Base-by-base conservation (phyloP, 495 filamentous ascomycete genomes). In the Penicillium canescens region DNA sequence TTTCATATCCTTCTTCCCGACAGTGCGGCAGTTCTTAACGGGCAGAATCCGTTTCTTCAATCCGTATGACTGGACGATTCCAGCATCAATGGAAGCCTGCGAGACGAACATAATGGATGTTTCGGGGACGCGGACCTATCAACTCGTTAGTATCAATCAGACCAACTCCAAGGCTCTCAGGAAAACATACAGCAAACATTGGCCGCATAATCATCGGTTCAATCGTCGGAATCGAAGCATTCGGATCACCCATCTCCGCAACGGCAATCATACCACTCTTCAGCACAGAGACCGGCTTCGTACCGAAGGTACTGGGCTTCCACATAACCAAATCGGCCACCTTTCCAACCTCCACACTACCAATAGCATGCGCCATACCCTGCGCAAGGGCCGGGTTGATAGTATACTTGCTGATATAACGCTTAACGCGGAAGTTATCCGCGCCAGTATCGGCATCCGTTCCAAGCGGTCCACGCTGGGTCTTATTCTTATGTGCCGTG, bases 401-500 rank as follows among this genome's bases (percentile, higher is more conserved):
- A 13, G 94, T 98, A 69, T 98, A 97, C 73, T 98, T 98, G 76
- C 87, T 90, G 33, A 98, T 81, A 68, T 98, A 98, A 9, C 94
- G 71, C 77, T 92, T 96, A 1, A 96, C 95, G 18, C 94, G 79
- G 76, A 90, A 92, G 69, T 98, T 98, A 61, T 98, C 94, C 0
- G 89, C 92, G 9, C 80, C 87, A 0, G 89, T 89, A 35, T 82
- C 89, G 56, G 88, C 80, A 61, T 98, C 94, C 72, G 96, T 87
- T 11, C 77, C 71, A 16, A 98, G 66, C 1, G 70, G 49, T 0
- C 95, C 95, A 6, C 94, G 79, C 72, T 98, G 94, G 12, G 83
- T 62, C 71, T 96, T 97, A 66, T 98, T 98, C 82, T 98, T 98
- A 73, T 96, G 92, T 1, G 94, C 94, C 3, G 94, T 98, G 70